A percentile compares a stretch with the other conserved stretches of the same genome.
Conservation (phyloP, 345 rosid genomes). For the Luvunga scandens region DNA sequence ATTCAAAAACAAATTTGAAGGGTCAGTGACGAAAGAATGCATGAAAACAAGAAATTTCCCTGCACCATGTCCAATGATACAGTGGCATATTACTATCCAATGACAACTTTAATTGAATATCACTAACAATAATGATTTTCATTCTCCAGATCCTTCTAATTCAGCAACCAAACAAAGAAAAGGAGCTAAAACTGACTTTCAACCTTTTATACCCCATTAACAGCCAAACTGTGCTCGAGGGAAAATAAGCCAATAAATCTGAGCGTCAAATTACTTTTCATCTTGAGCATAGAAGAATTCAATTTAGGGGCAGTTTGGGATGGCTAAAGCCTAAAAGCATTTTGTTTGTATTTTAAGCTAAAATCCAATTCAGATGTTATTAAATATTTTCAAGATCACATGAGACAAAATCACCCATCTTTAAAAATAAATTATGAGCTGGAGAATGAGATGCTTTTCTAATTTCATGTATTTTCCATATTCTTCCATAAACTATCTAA, state of each 20-base stretch:
- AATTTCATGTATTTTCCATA: too few species aligned
- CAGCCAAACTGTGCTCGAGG: neutral
- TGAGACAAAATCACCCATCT: too few species aligned
- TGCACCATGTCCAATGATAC: neutral
- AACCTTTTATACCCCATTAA: neutral
- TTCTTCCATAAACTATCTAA: too few species aligned
- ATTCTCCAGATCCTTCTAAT: neutral
- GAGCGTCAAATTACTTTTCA: too few species aligned
- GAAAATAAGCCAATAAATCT: neutral
- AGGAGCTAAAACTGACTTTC: neutral
- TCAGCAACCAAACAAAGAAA: neutral
- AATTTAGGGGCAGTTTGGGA: too few species aligned
- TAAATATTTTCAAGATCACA: too few species aligned
- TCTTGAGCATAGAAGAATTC: too few species aligned
- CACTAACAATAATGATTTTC: neutral
- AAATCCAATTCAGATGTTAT: too few species aligned
- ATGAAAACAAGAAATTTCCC: neutral
- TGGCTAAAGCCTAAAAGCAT: too few species aligned
- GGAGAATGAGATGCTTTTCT: too few species aligned
- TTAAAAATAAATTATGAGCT: too few species aligned
- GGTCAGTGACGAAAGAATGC: neutral
- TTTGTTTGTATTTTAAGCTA: too few species aligned
- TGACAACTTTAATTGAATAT: neutral
- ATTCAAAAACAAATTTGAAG: conserved; percentile 15
- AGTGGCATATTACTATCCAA: neutral